Base-by-base conservation (phyloP, 805 yeast species). In the Metschnikowia santaceciliae region DNA sequence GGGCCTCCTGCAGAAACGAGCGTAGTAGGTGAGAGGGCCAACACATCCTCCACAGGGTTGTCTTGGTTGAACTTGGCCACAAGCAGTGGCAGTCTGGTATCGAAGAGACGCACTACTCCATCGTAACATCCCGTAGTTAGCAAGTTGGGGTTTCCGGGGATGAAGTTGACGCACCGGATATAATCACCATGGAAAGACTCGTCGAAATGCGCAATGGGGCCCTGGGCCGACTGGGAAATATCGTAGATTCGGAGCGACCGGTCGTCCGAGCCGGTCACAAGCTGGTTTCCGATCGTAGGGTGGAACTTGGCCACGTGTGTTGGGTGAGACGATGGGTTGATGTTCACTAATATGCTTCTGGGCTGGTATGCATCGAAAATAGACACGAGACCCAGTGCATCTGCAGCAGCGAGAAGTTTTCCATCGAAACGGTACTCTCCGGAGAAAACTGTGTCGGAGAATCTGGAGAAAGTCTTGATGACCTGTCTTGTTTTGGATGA, bases 91-190 rank as follows among this genome's bases (percentile, higher is more conserved):
- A 58, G 64, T 68, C 98, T 79, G 3, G 94, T 80, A 71, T 92
- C 99, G 62, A 86, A 92, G 5, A 94, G 67, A 57, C 98, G 76
- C 4, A 92, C 85, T 23, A 74, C 67, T 8, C 97, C 96, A 68
- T 94, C 99, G 64, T 94, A 94, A 63, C 95, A 90, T 48, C 98
- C 99, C 1, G 97, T 89, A 14, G 86, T 85, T n/a, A 94, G 73
- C 54, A 91, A 73, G 62, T 87, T 88, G 30, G 90, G 84, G 48
- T 86, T 84, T 19, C 75, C 75, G 2, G 92, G 92, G 35, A 91
- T 79, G 65, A 89, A 89, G 50, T 77, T 77, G 5, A 88, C 95
- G 4, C 92, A 75, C 59, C 99, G 79, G 35, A 94, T 84, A 66
- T 94, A 94, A 70, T 94, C 99, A 32, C 82, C 79, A 64, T 94